Base-by-base conservation (phyloP, 176 grass and related monocot species). In the Aechmea fasciata region DNA sequence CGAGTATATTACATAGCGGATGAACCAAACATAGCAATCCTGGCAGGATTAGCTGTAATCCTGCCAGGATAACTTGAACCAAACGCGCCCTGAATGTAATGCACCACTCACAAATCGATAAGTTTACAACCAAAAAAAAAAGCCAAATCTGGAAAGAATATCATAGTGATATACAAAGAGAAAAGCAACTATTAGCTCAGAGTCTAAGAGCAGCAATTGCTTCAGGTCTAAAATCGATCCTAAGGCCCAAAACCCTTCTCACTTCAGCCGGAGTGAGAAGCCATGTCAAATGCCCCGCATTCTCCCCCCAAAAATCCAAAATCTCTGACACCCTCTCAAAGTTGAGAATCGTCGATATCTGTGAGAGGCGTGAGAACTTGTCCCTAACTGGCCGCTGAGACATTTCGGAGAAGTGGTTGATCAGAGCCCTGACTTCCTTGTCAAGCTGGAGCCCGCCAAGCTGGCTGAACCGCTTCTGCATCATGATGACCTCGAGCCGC, bases 401-500 rank as follows among this genome's bases (percentile, higher is more conserved):
- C 84, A 97, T 97, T 69, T 92, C 93, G 0, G 89, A 92, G 74
- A 97, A 97, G 84, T 97, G 83, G 72, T 97, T 92, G 68, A 97
- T 90, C 47, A 97, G 78, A 52, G 84, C 81, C 14, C 93, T 82
- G 24, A 97, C 84, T 52, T 92, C 93, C 74, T 89, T 96, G 69
- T 92, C 89, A 6, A 97, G 83, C 65, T 97, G 93, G 20, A 97
- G 76, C 52, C 93, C 93, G 29, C 89, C 93, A 23, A 97, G 80
- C 69, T 97, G 93, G 65, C 89, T 97, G 50, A 97, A 97, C 79
- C 84, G 79, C 70, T 97, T 97, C 84, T 92, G 89, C 86, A 92
- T 90, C 93, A 97, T 97, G 61, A 97, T 97, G 29, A 97, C 93
- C 82, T 92, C 93, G 0, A 97, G 81, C 83, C 93, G 86, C 84